Conservation (phyloP, 2,329 filamentous ascomycete genomes). For the Penicillium sp. region DNA sequence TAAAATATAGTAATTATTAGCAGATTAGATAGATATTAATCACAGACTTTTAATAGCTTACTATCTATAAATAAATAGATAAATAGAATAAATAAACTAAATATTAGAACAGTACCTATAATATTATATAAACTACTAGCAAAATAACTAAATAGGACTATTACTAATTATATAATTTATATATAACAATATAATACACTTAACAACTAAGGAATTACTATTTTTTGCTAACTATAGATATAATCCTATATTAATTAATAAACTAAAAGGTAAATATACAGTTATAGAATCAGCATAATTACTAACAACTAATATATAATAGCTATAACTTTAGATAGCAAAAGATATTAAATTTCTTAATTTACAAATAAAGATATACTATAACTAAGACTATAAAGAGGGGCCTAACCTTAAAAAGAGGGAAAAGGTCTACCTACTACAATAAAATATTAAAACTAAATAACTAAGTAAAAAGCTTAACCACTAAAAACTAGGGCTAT, state of each 20-base stretch:
- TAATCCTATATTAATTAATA: too few relatives aligned
- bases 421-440: conserved; percentile 3
- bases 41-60: conserved; percentile 4
- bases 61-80: conserved; percentile 2
- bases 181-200: too few relatives aligned
- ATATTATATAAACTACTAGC: conserved; percentile 9
- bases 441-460: conserved; percentile 4
- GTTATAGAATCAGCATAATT: too few relatives aligned
- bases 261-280: too few relatives aligned
- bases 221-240: too few relatives aligned
- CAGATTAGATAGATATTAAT: conserved; percentile 1
- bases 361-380: neutral
- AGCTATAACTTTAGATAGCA: neutral
- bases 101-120: conserved; percentile 8
- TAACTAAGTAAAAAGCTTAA: conserved; percentile 2
- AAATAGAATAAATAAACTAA: conserved; percentile 7
- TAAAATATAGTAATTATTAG: conserved; percentile 5
- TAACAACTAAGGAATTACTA: too few relatives aligned
- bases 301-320: neutral
- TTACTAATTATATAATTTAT: conserved; percentile 1
- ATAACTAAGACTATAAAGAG: too few relatives aligned
- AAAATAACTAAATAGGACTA: too few relatives aligned
- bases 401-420: too few relatives aligned
- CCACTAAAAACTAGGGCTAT: conserved; percentile 2
- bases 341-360: conserved; percentile 1